Evolutionary conservation across 441 rosid species (phyloP).

Genomic region (Croton laevigatus): DNA sequence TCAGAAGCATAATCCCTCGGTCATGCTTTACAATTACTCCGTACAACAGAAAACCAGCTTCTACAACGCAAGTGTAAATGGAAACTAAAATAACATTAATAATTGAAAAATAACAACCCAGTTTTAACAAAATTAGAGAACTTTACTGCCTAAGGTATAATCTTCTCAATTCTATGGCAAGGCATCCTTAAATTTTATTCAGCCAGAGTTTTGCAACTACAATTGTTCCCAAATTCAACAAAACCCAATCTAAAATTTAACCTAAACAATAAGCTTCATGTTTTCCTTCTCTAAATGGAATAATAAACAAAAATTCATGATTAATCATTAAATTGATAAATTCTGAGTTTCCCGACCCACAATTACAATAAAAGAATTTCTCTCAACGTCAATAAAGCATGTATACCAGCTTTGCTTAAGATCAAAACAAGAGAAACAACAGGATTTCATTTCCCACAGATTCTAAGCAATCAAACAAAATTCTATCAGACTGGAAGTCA

Average conservation of each 20-base stretch:
- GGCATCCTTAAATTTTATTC: background rate
- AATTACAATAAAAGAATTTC: background rate
- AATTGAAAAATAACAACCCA: background rate
- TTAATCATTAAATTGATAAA: too few species aligned
- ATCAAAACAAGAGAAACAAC: background rate
- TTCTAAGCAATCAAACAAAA: slow-evolving; percentile 19
- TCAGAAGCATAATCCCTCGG: background rate
- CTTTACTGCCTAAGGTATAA: background rate
- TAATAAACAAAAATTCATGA: background rate
- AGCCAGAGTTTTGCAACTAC: background rate
- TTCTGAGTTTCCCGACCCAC: too few species aligned
- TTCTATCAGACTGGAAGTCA: background rate
- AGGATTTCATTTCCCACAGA: slow-evolving; percentile 7
- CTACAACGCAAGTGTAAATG: background rate
- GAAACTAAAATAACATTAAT: background rate
- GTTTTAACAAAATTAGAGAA: background rate
- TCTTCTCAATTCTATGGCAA: background rate
- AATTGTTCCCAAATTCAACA: background rate
- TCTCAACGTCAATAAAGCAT: background rate
- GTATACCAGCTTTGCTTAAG: background rate
- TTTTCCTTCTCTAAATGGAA: background rate
- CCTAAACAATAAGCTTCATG: background rate
- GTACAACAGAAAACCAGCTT: background rate
- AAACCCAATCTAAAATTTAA: background rate
- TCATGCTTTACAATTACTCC: background rate